Conservation (phyloP, 2,329 filamentous ascomycete species). For the Venturia asperata region DNA sequence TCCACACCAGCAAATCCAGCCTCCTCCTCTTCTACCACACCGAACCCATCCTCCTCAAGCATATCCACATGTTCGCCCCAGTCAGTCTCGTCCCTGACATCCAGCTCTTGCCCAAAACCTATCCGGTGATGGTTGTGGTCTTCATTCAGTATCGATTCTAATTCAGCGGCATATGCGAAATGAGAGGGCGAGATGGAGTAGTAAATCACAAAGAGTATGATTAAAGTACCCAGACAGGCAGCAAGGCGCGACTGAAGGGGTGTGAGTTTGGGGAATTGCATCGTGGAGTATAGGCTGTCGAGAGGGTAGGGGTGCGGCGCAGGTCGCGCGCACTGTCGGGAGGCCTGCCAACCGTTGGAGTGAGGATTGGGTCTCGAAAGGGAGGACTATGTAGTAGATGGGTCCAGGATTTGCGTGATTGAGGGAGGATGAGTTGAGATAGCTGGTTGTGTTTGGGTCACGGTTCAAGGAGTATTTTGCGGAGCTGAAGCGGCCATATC, state of each 20-base stretch:
- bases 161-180: conserved; percentile 57
- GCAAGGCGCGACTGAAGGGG: conserved; percentile 65
- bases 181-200: conserved; percentile 51
- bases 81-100: conserved; percentile 13
- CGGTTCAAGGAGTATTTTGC: background rate
- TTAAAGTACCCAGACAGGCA: conserved; percentile 56
- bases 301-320: background rate
- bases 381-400: background rate
- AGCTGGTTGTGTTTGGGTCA: background rate
- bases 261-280: conserved; percentile 50
- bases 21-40: conserved; percentile 43
- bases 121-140: conserved; percentile 44
- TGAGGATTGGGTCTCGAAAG: background rate
- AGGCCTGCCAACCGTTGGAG: background rate
- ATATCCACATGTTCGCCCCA: background rate
- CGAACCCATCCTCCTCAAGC: conserved; percentile 25
- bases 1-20: conserved; percentile 53
- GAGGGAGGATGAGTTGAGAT: background rate
- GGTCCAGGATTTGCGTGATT: background rate
- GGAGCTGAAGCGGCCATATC: background rate
- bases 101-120: conserved; percentile 30
- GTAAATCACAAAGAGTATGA: conserved; percentile 54
- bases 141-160: conserved; percentile 37
- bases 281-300: conserved; percentile 21
- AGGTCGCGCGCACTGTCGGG: conserved; percentile 1